Evolutionary conservation across 163 green algal genomes (phyloP), one percentile per base, ranked within the genome.

Genomic region (Trebouxia gelatinosa): DNA sequence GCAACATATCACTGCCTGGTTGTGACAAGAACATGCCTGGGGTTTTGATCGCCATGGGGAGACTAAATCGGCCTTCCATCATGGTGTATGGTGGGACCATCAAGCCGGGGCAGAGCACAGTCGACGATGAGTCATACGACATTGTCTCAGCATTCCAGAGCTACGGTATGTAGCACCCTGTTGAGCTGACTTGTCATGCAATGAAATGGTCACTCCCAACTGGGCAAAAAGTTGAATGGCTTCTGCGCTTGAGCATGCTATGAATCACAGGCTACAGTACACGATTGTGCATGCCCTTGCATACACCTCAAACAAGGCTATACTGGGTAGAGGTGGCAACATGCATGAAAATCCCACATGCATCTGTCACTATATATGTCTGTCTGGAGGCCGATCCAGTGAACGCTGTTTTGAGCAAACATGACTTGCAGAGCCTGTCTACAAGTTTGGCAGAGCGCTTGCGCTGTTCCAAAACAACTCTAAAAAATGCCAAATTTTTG

Each of bases 21-120:
- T 98, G 93, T 82, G 95, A 98, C 90, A 98, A 98, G 87, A 98
- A 99, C 89, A 99, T 99, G 96, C 96, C 96, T 1, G 96, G 96
- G 66, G 92, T 85, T 1, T 76, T 99, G 40, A 99, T 99, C 48
- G 96, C 96, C 28, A 98, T 98, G 93, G 95, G 87, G 0, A 88
- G 96, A 61, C 83, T 99, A 6, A 98, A 99, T 89, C 83, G 91
- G 79, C 96, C 96, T 39, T 87, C 87, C 37, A 80, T 99, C 68
- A 99, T 99, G 96, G 88, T 99, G 62, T 99, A 99, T 83, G 96
- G 96, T 21, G 96, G 96, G 54, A 99, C 96, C 78, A 99, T 99
- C 88, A 94, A 94, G 79, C 89, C 94, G 7, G 94, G 94, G 2
- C 66, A 91, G 78, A 85, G 58, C 79, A 39, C 19, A 3, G 28